phyloP scores from a whole-genome alignment of 176 grass and related monocot species.

The Eleusine indica region DNA sequence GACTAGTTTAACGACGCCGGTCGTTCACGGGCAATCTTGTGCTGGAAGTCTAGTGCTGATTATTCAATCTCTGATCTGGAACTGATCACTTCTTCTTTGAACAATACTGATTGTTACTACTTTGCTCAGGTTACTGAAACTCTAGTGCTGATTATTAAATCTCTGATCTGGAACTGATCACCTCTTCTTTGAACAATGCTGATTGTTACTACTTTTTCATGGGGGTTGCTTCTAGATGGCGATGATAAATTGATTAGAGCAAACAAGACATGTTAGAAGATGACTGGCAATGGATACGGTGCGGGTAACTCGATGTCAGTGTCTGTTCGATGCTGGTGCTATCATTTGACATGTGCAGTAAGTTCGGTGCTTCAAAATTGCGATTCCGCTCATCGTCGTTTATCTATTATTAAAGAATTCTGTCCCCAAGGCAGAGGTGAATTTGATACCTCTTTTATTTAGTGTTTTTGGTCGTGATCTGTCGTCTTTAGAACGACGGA shows the following conservation, averaged over 20 bases:
- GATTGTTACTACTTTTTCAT: background rate
- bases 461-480: background rate
- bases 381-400: background rate
- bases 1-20: background rate
- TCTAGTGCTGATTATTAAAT: background rate
- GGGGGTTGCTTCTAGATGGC: background rate
- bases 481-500: background rate
- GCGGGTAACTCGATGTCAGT: background rate
- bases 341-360: background rate
- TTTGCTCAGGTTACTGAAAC: background rate
- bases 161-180: background rate
- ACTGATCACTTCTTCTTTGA: background rate
- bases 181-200: background rate
- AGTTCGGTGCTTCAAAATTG: background rate
- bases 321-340: background rate
- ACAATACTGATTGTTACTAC: background rate
- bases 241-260: background rate
- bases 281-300: background rate
- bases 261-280: background rate
- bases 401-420: background rate
- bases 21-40: background rate
- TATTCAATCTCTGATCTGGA: slow-evolving; percentile 25
- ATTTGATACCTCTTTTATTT: background rate
- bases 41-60: background rate
- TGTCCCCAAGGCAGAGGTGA: background rate